These are phyloP conservation scores for Ascochyta pisi DNA, from an alignment of 2,329 filamentous ascomycete genomes.

Conservation along the genomic window DNA sequence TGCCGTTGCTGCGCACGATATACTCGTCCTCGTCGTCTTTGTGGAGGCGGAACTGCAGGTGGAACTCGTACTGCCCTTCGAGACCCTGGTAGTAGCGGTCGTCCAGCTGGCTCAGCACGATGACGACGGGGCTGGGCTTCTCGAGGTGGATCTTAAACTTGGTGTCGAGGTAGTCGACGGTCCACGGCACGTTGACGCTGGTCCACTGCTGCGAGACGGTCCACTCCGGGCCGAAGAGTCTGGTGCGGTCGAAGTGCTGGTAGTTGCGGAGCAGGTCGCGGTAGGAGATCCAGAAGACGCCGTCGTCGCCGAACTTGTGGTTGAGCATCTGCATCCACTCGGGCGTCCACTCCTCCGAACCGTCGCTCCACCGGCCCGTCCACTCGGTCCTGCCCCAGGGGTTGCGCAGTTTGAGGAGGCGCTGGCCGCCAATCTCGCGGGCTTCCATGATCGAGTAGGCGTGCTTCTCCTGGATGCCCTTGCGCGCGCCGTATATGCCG, in stretches of 20 bases:
- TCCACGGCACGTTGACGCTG: conserved; percentile 65
- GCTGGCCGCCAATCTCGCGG: conserved; percentile 66
- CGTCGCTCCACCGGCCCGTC: conserved; percentile 83
- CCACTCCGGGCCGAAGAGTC: conserved; percentile 67
- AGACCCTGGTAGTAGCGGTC: conserved; percentile 66
- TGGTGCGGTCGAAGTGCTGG: conserved; percentile 66
- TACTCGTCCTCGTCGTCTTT: conserved; percentile 67
- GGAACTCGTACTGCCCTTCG: conserved; percentile 63
- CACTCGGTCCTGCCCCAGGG: conserved; percentile 84
- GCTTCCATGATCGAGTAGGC: conserved; percentile 67
- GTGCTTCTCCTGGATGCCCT: conserved; percentile 56
- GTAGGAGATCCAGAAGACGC: conserved; percentile 69
- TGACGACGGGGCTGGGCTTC: conserved; percentile 61
- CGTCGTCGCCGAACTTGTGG: conserved; percentile 79
- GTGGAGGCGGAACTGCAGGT: conserved; percentile 65
- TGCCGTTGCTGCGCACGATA: conserved; percentile 63
- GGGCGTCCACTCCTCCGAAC: conserved; percentile 83
- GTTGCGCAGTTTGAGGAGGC: conserved; percentile 62
- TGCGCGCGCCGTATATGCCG: conserved; percentile 65
- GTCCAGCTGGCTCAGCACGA: conserved; percentile 67
- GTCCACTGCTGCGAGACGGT: conserved; percentile 68
- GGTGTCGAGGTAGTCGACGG: conserved; percentile 66
- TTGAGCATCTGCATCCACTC: conserved; percentile 76
- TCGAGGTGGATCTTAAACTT: conserved; percentile 64
- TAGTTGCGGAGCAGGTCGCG: conserved; percentile 65